phyloP scores from a whole-genome alignment of 306 rosid genomes.

The Ziziphus jujuba region DNA sequence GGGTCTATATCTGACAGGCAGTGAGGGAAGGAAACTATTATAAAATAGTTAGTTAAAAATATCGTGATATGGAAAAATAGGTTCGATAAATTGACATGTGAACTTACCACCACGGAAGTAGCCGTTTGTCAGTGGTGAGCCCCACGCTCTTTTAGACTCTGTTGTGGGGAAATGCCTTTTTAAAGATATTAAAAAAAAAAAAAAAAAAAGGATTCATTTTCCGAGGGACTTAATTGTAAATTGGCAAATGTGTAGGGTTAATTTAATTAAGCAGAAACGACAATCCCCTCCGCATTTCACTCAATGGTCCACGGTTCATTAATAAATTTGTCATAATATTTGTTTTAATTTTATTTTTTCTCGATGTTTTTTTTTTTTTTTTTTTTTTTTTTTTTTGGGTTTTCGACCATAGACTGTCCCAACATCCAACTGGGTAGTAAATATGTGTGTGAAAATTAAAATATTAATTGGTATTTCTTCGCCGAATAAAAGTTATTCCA shows the following conservation, averaged over 20 bases:
- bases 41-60: not conserved
- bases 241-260: not conserved
- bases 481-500: too few species aligned
- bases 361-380: too few species aligned
- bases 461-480: too few species aligned
- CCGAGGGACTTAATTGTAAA: not conserved
- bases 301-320: too few species aligned
- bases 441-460: too few species aligned
- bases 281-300: not conserved
- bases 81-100: slow-evolving; percentile 18
- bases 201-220: not conserved
- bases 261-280: not conserved
- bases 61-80: not conserved
- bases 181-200: not conserved
- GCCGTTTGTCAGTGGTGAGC: slow-evolving; percentile 40
- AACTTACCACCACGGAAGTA: slow-evolving; percentile 13
- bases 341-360: too few species aligned
- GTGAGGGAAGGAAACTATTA: not conserved
- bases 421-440: too few species aligned
- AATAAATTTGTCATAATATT: too few species aligned
- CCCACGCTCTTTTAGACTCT: slow-evolving; percentile 29
- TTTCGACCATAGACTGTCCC: too few species aligned
- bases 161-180: not conserved
- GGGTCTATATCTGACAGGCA: not conserved
- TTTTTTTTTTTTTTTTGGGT: too few species aligned